A percentile compares a stretch with the other conserved stretches of the same genome.
Conservation (phyloP, 306 rosid genomes). For the Castanopsis chinensis region DNA sequence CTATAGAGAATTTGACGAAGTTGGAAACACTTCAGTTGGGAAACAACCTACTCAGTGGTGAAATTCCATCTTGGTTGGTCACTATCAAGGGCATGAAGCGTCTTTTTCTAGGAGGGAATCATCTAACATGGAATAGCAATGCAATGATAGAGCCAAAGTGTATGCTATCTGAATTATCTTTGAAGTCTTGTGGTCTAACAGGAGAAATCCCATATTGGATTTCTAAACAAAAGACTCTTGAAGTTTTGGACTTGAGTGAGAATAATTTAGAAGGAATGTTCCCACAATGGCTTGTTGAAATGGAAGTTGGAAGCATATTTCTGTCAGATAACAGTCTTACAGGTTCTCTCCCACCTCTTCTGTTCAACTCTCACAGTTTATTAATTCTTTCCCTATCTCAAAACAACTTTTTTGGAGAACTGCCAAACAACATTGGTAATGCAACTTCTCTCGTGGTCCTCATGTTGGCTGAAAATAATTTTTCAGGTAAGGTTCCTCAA, state of each 20-base stretch:
- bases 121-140: slow-evolving; percentile 25
- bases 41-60: slow-evolving; percentile 17
- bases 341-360: slow-evolving; percentile 27
- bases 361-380: slow-evolving; percentile 12
- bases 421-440: slow-evolving; percentile 25
- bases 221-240: slow-evolving; percentile 16
- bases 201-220: slow-evolving; percentile 31
- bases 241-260: slow-evolving; percentile 27
- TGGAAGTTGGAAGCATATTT: slow-evolving; percentile 24
- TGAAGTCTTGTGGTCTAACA: slow-evolving; percentile 23
- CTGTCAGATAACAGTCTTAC: slow-evolving; percentile 28
- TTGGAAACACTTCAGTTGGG: slow-evolving; percentile 13
- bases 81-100: slow-evolving; percentile 17
- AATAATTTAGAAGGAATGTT: slow-evolving; percentile 26
- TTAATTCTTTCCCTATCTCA: slow-evolving; percentile 17
- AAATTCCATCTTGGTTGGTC: slow-evolving; percentile 24
- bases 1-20: slow-evolving; percentile 9
- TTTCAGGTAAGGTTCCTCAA: slow-evolving; percentile 25
- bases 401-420: slow-evolving; percentile 27
- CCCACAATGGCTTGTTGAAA: slow-evolving; percentile 32
- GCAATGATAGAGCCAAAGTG: slow-evolving; percentile 11
- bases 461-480: slow-evolving; percentile 26
- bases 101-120: slow-evolving; percentile 21
- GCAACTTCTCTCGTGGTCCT: slow-evolving; percentile 16
- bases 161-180: slow-evolving; percentile 19